Conservation (phyloP, 2,329 filamentous ascomycete genomes). For the Verruconis gallopava region DNA sequence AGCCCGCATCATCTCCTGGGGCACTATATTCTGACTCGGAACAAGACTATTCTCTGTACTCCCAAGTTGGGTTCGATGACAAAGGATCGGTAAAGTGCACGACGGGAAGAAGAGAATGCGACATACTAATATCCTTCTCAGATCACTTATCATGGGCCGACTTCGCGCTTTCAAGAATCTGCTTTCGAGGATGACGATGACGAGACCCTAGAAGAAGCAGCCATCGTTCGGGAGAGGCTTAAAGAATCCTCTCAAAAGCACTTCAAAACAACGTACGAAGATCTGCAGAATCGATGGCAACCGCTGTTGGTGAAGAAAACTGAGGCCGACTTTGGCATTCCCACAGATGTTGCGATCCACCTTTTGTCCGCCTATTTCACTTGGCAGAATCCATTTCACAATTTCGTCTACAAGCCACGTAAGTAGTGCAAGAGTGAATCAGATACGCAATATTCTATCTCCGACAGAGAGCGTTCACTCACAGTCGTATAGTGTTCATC, state of each 20-base stretch:
- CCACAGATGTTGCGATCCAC: neutral
- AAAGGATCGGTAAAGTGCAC: neutral
- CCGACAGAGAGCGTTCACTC: no score
- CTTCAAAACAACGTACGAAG: neutral
- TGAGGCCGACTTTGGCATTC: neutral
- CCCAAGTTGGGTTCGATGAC: neutral
- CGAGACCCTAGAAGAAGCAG: neutral
- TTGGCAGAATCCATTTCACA: slow-evolving; percentile 15
- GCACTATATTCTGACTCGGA: neutral
- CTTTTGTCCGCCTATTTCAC: slow-evolving; percentile 14
- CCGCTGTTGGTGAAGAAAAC: neutral
- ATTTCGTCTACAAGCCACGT: slow-evolving; percentile 14
- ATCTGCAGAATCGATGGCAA: neutral
- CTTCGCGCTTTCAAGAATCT: neutral
- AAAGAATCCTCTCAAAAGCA: neutral
- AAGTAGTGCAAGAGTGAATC: neutral
- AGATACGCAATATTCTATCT: neutral
- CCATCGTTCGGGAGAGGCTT: neutral
- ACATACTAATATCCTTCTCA: no score
- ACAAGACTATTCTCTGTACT: neutral
- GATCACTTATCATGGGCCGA: neutral
- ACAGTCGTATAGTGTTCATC: slow-evolving; percentile 16
- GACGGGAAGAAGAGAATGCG: no score
- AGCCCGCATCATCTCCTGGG: neutral
- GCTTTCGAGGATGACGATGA: neutral